Conservation (phyloP, 1,284 basidiomycete genomes). For the Pseudozyma sp. region DNA sequence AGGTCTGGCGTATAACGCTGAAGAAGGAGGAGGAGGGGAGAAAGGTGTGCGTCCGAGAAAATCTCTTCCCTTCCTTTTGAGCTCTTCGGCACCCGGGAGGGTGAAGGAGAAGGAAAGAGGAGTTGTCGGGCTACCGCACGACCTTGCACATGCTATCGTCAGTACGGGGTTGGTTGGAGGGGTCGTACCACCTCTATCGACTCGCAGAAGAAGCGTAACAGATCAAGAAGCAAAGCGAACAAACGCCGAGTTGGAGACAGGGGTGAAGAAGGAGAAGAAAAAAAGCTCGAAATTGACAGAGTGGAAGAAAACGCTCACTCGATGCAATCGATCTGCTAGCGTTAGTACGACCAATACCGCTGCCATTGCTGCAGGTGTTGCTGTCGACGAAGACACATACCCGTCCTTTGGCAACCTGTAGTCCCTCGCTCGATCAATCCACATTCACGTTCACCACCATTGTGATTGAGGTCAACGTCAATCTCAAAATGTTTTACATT, state of each 20-base stretch:
- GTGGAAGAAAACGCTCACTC: not conserved
- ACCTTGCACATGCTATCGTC: not conserved
- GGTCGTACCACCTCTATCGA: too few species aligned
- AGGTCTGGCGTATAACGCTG: constrained; percentile 16
- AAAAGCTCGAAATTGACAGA: not conserved
- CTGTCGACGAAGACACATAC: not conserved
- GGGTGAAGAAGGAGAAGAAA: constrained; percentile 1
- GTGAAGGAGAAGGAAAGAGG: not conserved
- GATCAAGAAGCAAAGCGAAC: too few species aligned
- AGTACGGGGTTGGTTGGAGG: not conserved
- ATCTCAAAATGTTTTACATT: not conserved
- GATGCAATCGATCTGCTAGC: not conserved
- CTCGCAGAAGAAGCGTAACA: too few species aligned
- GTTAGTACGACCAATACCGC: not conserved
- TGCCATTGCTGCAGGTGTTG: not conserved
- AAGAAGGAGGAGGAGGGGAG: not conserved
- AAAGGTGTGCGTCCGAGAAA: not conserved
- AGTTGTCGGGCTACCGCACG: not conserved
- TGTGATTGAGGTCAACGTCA: too few species aligned
- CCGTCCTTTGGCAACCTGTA: constrained; percentile 4
- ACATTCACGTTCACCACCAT: too few species aligned
- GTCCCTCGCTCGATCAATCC: not conserved
- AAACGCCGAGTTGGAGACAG: too few species aligned
- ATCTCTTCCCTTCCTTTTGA: not conserved
- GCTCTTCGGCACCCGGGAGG: not conserved